Conservation (phyloP, 1,284 basidiomycete genomes). For the Meira nashicola region DNA sequence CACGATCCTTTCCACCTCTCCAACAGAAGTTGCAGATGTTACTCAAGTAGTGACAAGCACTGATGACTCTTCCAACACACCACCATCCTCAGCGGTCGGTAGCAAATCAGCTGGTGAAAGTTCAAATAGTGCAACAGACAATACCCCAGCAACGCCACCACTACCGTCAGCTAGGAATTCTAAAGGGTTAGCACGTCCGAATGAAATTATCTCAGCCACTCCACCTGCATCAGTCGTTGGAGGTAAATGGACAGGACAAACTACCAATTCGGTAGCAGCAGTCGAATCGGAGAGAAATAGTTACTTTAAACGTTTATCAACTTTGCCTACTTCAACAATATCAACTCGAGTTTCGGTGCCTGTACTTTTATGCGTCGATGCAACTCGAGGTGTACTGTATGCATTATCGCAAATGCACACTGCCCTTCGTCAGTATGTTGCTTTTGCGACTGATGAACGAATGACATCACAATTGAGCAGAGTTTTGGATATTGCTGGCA, state of each 20-base stretch:
- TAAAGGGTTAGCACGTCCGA: no score
- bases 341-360: conserved; percentile 69
- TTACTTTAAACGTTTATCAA: conserved; percentile 81
- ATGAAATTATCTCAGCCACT: no score
- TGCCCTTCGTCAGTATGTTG: conserved; percentile 80
- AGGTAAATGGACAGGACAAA: no score
- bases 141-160: neutral
- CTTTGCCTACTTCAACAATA: conserved; percentile 66
- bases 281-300: conserved; percentile 64
- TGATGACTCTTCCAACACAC: neutral
- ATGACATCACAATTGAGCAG: conserved; percentile 73
- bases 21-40: neutral
- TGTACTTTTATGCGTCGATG: conserved; percentile 73
- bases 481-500: conserved; percentile 76
- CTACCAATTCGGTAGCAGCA: conserved; percentile 47
- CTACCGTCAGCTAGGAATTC: neutral
- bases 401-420: conserved; percentile 87
- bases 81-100: conserved; percentile 1
- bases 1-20: neutral
- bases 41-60: neutral
- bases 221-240: no score
- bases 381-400: conserved; percentile 84
- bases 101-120: neutral
- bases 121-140: neutral
- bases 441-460: conserved; percentile 80